These are phyloP conservation scores for Tulasnella sp. DNA, from an alignment of 768 basidiomycete species.

Conservation along the genomic window DNA sequence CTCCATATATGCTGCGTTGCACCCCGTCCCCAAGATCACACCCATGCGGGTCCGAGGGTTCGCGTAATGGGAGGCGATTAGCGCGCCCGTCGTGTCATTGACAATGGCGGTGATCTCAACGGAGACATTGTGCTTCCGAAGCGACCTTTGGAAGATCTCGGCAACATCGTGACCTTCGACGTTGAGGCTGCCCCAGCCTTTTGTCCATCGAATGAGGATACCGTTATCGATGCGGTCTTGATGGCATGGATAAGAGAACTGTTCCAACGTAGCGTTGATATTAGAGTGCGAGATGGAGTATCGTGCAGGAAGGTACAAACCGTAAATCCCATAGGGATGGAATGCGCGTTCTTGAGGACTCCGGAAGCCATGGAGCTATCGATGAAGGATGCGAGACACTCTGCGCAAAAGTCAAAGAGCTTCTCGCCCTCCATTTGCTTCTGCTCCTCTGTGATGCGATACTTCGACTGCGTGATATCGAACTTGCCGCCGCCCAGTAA, in stretches of 20 bases:
- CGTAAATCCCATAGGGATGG: slow-evolving; percentile 83
- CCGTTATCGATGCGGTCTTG: slow-evolving; percentile 92
- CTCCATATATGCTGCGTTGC: slow-evolving; percentile 98
- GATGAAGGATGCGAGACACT: slow-evolving; percentile 83
- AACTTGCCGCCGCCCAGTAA: slow-evolving; percentile 91
- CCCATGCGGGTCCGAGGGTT: slow-evolving; percentile 85
- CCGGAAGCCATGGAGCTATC: slow-evolving; percentile 38
- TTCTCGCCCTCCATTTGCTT: slow-evolving; percentile 95
- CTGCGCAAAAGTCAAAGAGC: slow-evolving; percentile 95
- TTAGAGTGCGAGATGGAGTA: background rate
- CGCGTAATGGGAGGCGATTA: slow-evolving; percentile 95
- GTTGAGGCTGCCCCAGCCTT: slow-evolving; percentile 86
- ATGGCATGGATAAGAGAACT: slow-evolving; percentile 95
- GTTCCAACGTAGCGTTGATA: background rate
- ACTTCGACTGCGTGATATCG: slow-evolving; percentile 95
- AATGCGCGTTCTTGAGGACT: slow-evolving; percentile 30
- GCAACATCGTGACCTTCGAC: slow-evolving; percentile 91
- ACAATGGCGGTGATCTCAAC: slow-evolving; percentile 77
- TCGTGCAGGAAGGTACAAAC: slow-evolving; percentile 38
- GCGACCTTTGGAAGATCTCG: slow-evolving; percentile 77
- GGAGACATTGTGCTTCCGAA: slow-evolving; percentile 69
- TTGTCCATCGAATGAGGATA: slow-evolving; percentile 96
- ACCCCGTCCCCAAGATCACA: slow-evolving; percentile 95
- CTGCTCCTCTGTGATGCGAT: slow-evolving; percentile 92
- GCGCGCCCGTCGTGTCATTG: slow-evolving; percentile 96